Evolutionary conservation across 2,329 filamentous ascomycete genomes (phyloP).

Genomic region (Aspergillus ochraceus): DNA sequence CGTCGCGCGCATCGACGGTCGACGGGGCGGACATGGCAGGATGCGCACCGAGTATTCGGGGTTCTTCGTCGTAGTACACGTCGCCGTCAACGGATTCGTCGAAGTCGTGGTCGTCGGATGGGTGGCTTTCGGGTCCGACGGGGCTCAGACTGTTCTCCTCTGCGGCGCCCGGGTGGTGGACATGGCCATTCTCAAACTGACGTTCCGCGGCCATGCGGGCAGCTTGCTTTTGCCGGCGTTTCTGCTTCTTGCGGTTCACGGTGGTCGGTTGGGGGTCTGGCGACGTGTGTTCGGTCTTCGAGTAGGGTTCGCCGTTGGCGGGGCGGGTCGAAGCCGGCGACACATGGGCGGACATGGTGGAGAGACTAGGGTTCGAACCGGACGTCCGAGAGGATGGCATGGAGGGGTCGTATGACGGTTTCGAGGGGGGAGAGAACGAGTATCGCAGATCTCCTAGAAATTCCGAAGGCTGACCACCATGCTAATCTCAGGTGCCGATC

Average conservation of each 20-base stretch:
- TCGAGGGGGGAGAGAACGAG: slow-evolving; percentile 2
- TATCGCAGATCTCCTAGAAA: slow-evolving; percentile 9
- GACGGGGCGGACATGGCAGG: slow-evolving; percentile 9
- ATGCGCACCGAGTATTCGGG: slow-evolving; percentile 41
- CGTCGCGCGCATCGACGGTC: slow-evolving; percentile 21
- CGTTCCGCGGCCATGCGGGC: slow-evolving; percentile 66
- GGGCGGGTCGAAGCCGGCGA: slow-evolving; percentile 25
- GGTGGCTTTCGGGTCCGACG: slow-evolving; percentile 26
- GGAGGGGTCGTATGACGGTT: slow-evolving; percentile 8
- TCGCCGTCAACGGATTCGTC: slow-evolving; percentile 50
- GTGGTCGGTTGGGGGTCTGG: slow-evolving; percentile 40
- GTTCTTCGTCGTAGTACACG: slow-evolving; percentile 58
- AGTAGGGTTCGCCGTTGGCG: slow-evolving; percentile 31
- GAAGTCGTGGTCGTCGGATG: slow-evolving; percentile 31
- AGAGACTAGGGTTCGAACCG: slow-evolving; percentile 19
- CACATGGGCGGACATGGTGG: slow-evolving; percentile 31
- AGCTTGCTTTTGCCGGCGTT: slow-evolving; percentile 80
- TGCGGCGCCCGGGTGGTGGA: slow-evolving; percentile 18
- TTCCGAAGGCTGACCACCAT: slow-evolving; percentile 17
- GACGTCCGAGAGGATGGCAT: slow-evolving; percentile 23
- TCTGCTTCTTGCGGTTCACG: slow-evolving; percentile 93
- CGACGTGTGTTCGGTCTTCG: slow-evolving; percentile 14
- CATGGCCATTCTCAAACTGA: slow-evolving; percentile 36
- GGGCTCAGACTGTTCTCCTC: slow-evolving; percentile 39
- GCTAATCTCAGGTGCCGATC: slow-evolving; percentile 11